These are phyloP conservation scores for Mortierella polycephala DNA, from an alignment of 371 early-diverging fungal species.

Conservation along the genomic window DNA sequence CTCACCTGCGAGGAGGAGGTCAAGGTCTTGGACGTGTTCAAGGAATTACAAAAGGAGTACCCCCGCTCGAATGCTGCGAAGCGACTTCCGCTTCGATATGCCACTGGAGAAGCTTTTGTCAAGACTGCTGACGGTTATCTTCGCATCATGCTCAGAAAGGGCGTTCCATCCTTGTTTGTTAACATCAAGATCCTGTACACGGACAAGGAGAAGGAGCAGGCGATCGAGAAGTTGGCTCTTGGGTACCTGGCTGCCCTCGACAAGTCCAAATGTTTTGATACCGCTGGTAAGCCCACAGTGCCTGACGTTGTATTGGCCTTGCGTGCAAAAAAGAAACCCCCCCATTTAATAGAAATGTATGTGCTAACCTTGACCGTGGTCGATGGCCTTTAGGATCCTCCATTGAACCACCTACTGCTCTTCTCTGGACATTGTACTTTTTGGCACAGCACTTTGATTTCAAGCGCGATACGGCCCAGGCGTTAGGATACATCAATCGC, in stretches of 20 bases:
- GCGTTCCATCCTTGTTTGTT: slow-evolving; percentile 92
- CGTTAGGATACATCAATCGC: slow-evolving; percentile 79
- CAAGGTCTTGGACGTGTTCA: slow-evolving; percentile 60
- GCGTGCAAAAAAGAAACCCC: background rate
- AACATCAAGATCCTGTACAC: slow-evolving; percentile 80
- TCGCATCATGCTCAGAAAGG: slow-evolving; percentile 83
- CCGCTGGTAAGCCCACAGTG: slow-evolving; percentile 40
- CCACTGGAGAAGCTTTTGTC: slow-evolving; percentile 79
- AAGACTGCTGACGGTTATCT: slow-evolving; percentile 70
- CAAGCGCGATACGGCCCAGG: slow-evolving; percentile 71
- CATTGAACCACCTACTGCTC: slow-evolving; percentile 81
- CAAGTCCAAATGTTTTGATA: slow-evolving; percentile 59
- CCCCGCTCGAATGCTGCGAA: slow-evolving; percentile 86
- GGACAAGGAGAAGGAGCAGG: slow-evolving; percentile 71
- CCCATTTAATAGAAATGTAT: no score
- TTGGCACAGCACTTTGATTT: slow-evolving; percentile 89
- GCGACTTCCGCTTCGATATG: slow-evolving; percentile 78
- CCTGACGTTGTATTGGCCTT: background rate
- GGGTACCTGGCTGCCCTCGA: slow-evolving; percentile 69
- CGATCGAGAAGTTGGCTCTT: slow-evolving; percentile 73
- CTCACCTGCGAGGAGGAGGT: slow-evolving; percentile 53
- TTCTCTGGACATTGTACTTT: slow-evolving; percentile 90
- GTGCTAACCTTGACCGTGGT: background rate
- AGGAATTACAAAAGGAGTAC: slow-evolving; percentile 75
- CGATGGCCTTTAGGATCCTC: slow-evolving; percentile 33